A percentile compares a stretch with the other conserved stretches of the same genome.
Evolutionary conservation across 2,329 filamentous ascomycete genomes (phyloP).

Genomic region (Pseudopithomyces maydicus): DNA sequence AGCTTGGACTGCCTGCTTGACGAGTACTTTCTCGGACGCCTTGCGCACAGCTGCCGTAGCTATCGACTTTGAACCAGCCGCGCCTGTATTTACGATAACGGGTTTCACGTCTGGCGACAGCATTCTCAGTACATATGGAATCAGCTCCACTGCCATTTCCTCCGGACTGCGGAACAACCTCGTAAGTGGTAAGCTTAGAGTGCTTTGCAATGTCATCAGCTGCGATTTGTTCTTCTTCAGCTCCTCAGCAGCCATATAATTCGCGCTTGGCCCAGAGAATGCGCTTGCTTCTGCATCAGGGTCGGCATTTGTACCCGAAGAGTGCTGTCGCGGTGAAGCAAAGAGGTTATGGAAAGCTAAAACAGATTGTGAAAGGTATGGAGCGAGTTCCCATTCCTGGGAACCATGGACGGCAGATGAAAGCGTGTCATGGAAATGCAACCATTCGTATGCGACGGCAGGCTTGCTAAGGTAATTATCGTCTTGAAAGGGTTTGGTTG

Average conservation of each 20-base stretch:
- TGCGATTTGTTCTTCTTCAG: slow-evolving; percentile 77
- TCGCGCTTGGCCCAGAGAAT: slow-evolving; percentile 81
- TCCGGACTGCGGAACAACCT: slow-evolving; percentile 80
- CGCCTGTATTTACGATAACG: slow-evolving; percentile 73
- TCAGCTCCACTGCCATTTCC: slow-evolving; percentile 77
- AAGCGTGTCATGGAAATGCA: slow-evolving; percentile 87
- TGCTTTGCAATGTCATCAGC: slow-evolving; percentile 73
- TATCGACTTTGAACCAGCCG: slow-evolving; percentile 42
- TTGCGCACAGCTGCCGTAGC: slow-evolving; percentile 85
- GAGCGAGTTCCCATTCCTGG: slow-evolving; percentile 90
- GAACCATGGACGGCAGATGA: slow-evolving; percentile 78
- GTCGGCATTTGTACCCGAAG: slow-evolving; percentile 45
- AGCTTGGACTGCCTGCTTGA: slow-evolving; percentile 77
- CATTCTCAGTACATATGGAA: slow-evolving; percentile 84
- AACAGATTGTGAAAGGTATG: slow-evolving; percentile 84
- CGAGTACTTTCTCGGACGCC: slow-evolving; percentile 80
- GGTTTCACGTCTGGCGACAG: slow-evolving; percentile 90
- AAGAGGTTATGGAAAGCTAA: slow-evolving; percentile 93
- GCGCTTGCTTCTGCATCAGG: slow-evolving; percentile 61
- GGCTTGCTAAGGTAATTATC: slow-evolving; percentile 91
- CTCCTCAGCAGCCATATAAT: slow-evolving; percentile 80
- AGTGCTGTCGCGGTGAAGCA: slow-evolving; percentile 63
- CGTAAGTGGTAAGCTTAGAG: slow-evolving; percentile 72
- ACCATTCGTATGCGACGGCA: slow-evolving; percentile 86
- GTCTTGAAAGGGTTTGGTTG: slow-evolving; percentile 87